A percentile compares a stretch with the other conserved stretches of the same genome.
phyloP scores from a whole-genome alignment of 2,329 filamentous ascomycete species.

The Trematosphaeria pertusa region DNA sequence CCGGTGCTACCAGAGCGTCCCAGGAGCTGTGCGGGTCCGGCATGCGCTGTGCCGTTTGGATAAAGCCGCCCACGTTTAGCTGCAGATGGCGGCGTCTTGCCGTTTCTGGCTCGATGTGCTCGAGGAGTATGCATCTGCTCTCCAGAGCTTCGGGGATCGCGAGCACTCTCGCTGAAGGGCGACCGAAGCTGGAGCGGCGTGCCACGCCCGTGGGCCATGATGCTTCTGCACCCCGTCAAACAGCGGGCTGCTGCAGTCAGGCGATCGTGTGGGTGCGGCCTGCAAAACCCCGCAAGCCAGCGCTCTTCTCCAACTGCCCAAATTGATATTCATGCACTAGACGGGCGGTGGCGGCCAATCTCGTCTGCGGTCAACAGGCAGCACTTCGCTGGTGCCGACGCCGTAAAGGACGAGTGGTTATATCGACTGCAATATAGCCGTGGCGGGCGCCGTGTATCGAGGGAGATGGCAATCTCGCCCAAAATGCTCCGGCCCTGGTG shows the following conservation, averaged over 20 bases:
- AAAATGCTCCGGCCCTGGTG: constrained; percentile 46
- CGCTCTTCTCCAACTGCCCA: constrained; percentile 26
- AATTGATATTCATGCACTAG: constrained; percentile 25
- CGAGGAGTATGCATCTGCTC: neutral
- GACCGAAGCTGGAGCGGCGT: neutral
- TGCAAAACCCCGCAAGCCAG: constrained; percentile 23
- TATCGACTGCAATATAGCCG: constrained; percentile 15
- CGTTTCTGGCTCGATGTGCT: constrained; percentile 4
- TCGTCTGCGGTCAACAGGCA: constrained; percentile 2
- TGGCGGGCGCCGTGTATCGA: constrained; percentile 14
- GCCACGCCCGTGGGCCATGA: constrained; percentile 7
- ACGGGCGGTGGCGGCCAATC: constrained; percentile 33
- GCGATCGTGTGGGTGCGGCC: constrained; percentile 23
- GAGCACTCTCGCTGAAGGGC: constrained; percentile 14
- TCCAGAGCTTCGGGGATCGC: constrained; percentile 12
- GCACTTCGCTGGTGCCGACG: constrained; percentile 5
- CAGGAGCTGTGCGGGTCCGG: constrained; percentile 28
- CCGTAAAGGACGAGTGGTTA: constrained; percentile 9
- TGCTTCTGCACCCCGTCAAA: constrained; percentile 23
- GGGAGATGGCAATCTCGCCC: constrained; percentile 25
- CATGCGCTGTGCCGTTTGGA: constrained; percentile 30
- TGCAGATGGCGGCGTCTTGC: constrained; percentile 23
- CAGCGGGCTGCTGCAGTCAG: constrained; percentile 35
- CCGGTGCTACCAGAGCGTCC: constrained; percentile 23
- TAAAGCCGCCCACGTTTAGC: constrained; percentile 24